A percentile compares a stretch with the other conserved stretches of the same genome.
These are phyloP conservation scores for Globisporangium splendens DNA, from an alignment of 352 stramenopile genomes.

Conservation along the genomic window DNA sequence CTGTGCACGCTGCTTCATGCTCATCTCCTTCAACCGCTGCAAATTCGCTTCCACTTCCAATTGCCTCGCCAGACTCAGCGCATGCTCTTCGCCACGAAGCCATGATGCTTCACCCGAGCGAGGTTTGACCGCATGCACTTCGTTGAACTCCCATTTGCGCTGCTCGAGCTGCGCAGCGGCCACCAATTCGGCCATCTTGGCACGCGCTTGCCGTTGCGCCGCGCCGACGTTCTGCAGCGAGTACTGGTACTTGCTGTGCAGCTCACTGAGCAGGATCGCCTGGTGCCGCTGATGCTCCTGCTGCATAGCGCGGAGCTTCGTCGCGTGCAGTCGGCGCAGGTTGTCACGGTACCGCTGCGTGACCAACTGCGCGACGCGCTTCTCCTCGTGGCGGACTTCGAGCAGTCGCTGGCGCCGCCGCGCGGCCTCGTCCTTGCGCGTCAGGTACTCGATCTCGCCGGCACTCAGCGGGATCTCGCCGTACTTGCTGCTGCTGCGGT, in stretches of 20 bases:
- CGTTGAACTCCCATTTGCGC: conserved; percentile 55
- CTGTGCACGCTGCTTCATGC: conserved; percentile 32
- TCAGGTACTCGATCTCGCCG: conserved; percentile 56
- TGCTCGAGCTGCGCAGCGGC: conserved; percentile 47
- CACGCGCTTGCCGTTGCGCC: conserved; percentile 53
- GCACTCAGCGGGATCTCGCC: conserved; percentile 64
- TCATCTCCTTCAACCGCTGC: conserved; percentile 35
- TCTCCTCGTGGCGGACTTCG: conserved; percentile 57
- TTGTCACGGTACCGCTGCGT: conserved; percentile 72
- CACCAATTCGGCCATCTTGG: conserved; percentile 52
- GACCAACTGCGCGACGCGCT: conserved; percentile 56
- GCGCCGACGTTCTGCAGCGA: conserved; percentile 59
- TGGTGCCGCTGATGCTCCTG: conserved; percentile 28
- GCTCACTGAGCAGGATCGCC: conserved; percentile 34
- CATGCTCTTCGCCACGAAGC: conserved; percentile 21
- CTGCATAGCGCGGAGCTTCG: conserved; percentile 26
- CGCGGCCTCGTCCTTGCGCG: conserved; percentile 47
- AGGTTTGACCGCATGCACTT: conserved; percentile 21
- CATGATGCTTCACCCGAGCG: conserved; percentile 33
- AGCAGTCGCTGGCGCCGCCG: conserved; percentile 48
- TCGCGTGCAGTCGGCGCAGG: conserved; percentile 39
- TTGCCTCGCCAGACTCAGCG: conserved; percentile 19
- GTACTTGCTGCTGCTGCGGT: conserved; percentile 6
- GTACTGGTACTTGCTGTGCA: conserved; percentile 51
- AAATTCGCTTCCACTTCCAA: conserved; percentile 46